phyloP scores from a whole-genome alignment of 2,329 filamentous ascomycete species.

The Mycosphaerella sp. region DNA sequence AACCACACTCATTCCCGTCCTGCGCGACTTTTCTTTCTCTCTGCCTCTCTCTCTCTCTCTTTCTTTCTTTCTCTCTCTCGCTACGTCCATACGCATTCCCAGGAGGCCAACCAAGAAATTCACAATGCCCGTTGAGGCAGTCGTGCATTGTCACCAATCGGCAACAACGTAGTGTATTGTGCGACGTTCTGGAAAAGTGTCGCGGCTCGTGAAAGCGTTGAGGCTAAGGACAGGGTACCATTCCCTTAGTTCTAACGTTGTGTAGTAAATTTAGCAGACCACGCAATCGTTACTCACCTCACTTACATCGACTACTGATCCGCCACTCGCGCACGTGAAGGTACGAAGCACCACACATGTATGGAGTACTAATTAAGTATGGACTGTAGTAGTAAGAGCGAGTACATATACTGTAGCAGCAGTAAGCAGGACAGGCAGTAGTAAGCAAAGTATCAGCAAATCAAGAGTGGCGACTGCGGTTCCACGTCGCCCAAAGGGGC shows the following conservation, averaged over 20 bases:
- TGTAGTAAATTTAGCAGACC: slow-evolving; percentile 7
- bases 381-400: no score
- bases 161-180: not conserved
- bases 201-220: slow-evolving; percentile 11
- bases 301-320: no score
- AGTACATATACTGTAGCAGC: no score
- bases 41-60: no score
- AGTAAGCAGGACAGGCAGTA: not conserved
- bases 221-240: not conserved
- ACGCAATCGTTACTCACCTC: slow-evolving; percentile 11
- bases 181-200: not conserved
- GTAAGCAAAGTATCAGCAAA: not conserved
- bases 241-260: slow-evolving; percentile 2
- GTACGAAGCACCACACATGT: not conserved
- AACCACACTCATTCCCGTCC: no score
- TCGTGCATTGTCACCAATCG: no score
- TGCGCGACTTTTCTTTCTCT: no score
- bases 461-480: slow-evolving; percentile 10
- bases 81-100: no score
- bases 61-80: no score
- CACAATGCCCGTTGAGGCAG: no score
- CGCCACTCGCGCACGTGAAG: slow-evolving; percentile 1
- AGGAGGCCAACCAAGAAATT: no score
- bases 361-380: no score
- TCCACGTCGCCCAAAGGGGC: slow-evolving; percentile 13